Conservation (phyloP, 2,329 filamentous ascomycete genomes). For the Pseudogymnoascus sp. region DNA sequence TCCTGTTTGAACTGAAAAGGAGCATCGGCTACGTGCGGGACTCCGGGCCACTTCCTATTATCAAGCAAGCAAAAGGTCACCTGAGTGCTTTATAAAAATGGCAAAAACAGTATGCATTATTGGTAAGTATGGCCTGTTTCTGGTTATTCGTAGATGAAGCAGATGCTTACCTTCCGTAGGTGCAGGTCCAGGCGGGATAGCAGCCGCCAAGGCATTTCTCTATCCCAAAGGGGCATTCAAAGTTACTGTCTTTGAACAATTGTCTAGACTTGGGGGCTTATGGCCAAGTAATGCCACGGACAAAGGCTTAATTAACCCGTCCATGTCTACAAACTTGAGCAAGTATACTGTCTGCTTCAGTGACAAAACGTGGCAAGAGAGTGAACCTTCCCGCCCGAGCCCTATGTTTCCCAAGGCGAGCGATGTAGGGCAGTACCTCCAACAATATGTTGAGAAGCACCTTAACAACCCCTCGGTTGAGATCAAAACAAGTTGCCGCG, state of each 20-base stretch:
- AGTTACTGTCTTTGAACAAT: constrained; percentile 64
- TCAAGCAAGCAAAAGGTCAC: background rate
- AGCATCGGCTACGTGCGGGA: too few relatives aligned
- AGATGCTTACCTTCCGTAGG: constrained; percentile 37
- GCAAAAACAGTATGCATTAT: constrained; percentile 25
- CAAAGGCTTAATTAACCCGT: constrained; percentile 49
- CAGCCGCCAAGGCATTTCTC: constrained; percentile 66
- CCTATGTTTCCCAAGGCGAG: constrained; percentile 60
- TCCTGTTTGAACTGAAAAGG: too few relatives aligned
- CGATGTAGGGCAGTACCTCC: constrained; percentile 67
- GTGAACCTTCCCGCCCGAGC: constrained; percentile 42
- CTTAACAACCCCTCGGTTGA: constrained; percentile 30
- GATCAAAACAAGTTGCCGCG: constrained; percentile 18
- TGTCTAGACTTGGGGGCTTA: constrained; percentile 63
- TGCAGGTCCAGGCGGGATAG: constrained; percentile 61
- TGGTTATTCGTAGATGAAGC: background rate
- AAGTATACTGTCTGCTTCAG: constrained; percentile 66
- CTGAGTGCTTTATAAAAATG: constrained; percentile 3
- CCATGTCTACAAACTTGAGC: constrained; percentile 69
- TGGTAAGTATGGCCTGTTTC: constrained; percentile 16
- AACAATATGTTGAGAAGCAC: constrained; percentile 54
- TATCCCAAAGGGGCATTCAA: constrained; percentile 48
- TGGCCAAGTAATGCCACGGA: constrained; percentile 57
- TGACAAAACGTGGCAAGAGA: constrained; percentile 63
- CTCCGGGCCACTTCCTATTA: background rate